Conservation (phyloP, 1,139 yeast genomes). For the Candida labiduridarum region DNA sequence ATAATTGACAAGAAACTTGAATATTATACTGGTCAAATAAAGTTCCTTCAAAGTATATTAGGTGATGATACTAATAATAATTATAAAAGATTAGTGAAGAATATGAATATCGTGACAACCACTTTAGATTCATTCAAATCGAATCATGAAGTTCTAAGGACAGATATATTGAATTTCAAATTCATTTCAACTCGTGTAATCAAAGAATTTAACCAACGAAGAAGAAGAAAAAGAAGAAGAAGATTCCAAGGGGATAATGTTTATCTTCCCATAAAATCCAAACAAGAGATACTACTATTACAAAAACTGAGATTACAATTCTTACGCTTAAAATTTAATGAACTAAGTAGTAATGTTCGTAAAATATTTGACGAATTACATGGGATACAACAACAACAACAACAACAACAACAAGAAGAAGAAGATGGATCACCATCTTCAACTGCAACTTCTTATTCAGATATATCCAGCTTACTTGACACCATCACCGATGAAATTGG, state of each 20-base stretch:
- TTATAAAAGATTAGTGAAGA: constrained; percentile 6
- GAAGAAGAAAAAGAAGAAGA: not conserved
- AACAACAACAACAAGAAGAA: not conserved
- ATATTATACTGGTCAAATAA: constrained; percentile 9
- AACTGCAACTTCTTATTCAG: not conserved
- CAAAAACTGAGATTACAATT: constrained; percentile 11
- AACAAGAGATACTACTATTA: constrained; percentile 7
- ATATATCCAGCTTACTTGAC: not conserved
- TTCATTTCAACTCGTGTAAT: constrained; percentile 12
- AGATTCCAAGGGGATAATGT: not conserved
- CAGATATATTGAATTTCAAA: constrained; percentile 10
- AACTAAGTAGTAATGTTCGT: constrained; percentile 8
- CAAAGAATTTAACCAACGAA: not conserved
- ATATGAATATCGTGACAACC: constrained; percentile 3
- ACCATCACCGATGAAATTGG: not conserved
- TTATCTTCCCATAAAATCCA: constrained; percentile 6
- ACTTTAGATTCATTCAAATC: not conserved
- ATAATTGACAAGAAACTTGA: constrained; percentile 12
- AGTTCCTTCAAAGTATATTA: not conserved
- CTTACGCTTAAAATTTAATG: constrained; percentile 14
- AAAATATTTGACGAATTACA: constrained; percentile 2
- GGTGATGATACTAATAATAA: not conserved
- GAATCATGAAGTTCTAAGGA: constrained; percentile 10
- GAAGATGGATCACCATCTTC: constrained; percentile 4
- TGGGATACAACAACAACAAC: not conserved